Evolutionary conservation across 2,329 filamentous ascomycete genomes (phyloP).

Genomic region (Pseudogymnoascus sp.): DNA sequence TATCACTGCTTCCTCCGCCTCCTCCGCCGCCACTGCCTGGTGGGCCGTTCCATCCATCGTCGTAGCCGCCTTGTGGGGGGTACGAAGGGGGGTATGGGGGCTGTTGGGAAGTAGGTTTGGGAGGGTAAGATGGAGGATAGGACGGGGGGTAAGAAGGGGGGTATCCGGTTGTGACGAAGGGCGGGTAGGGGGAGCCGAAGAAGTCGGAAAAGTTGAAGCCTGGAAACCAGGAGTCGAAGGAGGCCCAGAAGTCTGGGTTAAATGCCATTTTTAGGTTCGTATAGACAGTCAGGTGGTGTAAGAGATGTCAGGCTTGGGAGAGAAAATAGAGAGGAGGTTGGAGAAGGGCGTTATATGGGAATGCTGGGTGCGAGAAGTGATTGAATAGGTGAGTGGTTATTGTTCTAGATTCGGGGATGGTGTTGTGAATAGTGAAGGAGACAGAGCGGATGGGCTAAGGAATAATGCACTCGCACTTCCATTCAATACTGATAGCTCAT

Average conservation of each 20-base stretch:
- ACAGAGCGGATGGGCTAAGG: background rate
- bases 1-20: background rate
- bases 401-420: background rate
- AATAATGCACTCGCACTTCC: background rate
- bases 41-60: background rate
- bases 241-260: background rate
- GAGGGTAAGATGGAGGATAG: background rate
- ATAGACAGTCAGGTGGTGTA: too few relatives aligned
- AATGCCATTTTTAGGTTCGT: background rate
- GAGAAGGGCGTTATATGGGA: background rate
- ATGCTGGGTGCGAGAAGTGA: background rate
- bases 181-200: background rate
- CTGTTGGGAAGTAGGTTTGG: too few relatives aligned
- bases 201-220: background rate
- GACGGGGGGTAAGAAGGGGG: background rate
- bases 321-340: too few relatives aligned
- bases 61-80: background rate
- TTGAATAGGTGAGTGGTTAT: background rate
- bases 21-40: background rate
- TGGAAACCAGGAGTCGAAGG: constrained; percentile 3
- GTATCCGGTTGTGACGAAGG: background rate
- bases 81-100: background rate
- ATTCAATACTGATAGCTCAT: background rate
- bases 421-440: background rate
- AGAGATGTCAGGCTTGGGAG: too few relatives aligned